Evolutionary conservation across 805 yeast species (phyloP).

Genomic region (Ogataea populi-albae): DNA sequence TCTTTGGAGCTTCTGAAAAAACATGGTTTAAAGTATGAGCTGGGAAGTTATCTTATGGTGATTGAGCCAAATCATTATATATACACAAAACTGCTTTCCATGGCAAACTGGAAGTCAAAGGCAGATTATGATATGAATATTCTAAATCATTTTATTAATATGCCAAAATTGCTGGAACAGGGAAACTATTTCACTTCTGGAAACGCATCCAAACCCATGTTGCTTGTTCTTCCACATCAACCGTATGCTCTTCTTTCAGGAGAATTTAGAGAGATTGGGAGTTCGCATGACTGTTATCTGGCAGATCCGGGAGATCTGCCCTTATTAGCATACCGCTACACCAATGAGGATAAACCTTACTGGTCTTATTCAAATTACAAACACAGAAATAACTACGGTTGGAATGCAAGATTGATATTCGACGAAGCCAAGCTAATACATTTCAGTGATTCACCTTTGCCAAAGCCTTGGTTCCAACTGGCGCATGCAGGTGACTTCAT

Average conservation of each 20-base stretch:
- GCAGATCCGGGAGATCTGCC: constrained; percentile 45
- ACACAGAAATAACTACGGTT: constrained; percentile 23
- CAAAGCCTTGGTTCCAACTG: constrained; percentile 57
- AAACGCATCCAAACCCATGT: constrained; percentile 24
- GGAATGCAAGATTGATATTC: constrained; percentile 34
- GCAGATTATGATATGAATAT: constrained; percentile 58
- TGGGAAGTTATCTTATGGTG: constrained; percentile 56
- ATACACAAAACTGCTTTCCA: constrained; percentile 21
- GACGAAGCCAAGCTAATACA: constrained; percentile 46
- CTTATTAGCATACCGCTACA: constrained; percentile 10
- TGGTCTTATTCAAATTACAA: constrained; percentile 10
- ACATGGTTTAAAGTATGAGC: constrained; percentile 11
- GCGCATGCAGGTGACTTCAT: constrained; percentile 9
- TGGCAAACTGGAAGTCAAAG: constrained; percentile 24
- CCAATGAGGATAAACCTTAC: constrained; percentile 19
- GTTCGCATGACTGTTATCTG: constrained; percentile 38
- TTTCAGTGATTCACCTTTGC: constrained; percentile 63
- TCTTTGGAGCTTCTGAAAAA: constrained; percentile 15
- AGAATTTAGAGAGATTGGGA: constrained; percentile 38
- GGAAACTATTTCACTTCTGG: constrained; percentile 9
- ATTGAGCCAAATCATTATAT: constrained; percentile 42
- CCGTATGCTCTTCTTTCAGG: constrained; percentile 51
- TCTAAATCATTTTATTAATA: constrained; percentile 36
- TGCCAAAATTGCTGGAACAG: constrained; percentile 17
- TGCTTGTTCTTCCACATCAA: constrained; percentile 48